phyloP scores from a whole-genome alignment of 176 grass and related monocot species.

The Carex parvula region DNA sequence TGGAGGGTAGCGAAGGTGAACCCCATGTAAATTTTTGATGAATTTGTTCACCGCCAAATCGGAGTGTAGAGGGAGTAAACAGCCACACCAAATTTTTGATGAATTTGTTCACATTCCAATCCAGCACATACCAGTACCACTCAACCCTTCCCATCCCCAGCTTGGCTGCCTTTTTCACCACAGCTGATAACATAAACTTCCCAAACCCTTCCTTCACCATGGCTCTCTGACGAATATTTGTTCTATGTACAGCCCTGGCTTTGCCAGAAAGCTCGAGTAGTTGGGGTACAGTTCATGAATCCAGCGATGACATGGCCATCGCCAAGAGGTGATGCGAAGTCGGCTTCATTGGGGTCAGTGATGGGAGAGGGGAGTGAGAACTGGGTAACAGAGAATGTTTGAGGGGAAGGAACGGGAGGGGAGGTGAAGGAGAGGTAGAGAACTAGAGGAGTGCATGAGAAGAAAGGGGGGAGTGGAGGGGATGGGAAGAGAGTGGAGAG shows the following conservation, averaged over 20 bases:
- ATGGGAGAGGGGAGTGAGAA: slow-evolving; percentile 40
- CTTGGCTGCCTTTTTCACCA: slow-evolving; percentile 57
- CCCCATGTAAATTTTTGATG: too few species aligned
- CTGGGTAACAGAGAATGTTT: slow-evolving; percentile 28
- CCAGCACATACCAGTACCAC: slow-evolving; percentile 84
- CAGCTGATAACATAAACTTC: slow-evolving; percentile 66
- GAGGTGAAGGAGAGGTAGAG: slow-evolving; percentile 46
- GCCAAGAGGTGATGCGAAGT: slow-evolving; percentile 42
- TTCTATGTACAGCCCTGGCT: slow-evolving; percentile 45
- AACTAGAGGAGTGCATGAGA: slow-evolving; percentile 59
- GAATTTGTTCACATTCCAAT: slow-evolving; percentile 91
- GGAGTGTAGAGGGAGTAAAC: too few species aligned
- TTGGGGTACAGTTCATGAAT: slow-evolving; percentile 67
- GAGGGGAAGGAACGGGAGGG: background rate
- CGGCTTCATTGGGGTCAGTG: slow-evolving; percentile 37
- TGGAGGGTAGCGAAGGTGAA: too few species aligned
- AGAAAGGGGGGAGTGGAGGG: slow-evolving; percentile 38
- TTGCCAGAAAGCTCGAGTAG: slow-evolving; percentile 65
- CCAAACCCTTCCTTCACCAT: slow-evolving; percentile 71
- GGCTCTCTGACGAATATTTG: slow-evolving; percentile 75
- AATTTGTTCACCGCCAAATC: background rate
- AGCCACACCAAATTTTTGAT: too few species aligned
- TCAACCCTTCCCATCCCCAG: slow-evolving; percentile 77
- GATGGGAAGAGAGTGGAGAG: slow-evolving; percentile 50
- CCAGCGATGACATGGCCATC: slow-evolving; percentile 40